Evolutionary conservation across 441 rosid species (phyloP).

Genomic region (Adansonia rubrostipa): DNA sequence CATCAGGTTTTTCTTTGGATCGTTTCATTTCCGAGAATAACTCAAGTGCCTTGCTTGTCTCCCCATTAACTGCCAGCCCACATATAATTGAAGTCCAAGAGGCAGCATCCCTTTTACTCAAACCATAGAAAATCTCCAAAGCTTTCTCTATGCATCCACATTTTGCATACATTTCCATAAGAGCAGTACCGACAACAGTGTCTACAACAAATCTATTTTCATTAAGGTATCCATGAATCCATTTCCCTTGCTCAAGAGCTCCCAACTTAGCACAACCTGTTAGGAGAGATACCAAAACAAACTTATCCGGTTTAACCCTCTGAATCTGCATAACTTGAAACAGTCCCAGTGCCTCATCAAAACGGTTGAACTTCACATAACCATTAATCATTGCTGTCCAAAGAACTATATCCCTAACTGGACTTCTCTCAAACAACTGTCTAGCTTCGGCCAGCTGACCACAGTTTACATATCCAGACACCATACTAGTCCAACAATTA

Average conservation of each 20-base stretch:
- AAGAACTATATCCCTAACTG: conserved; percentile 35
- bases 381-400: conserved; percentile 48
- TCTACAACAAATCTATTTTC: conserved; percentile 33
- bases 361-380: conserved; percentile 32
- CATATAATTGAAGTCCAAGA: conserved; percentile 43
- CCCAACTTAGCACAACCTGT: conserved; percentile 41
- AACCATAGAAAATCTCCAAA: conserved; percentile 29
- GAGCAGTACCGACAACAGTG: conserved; percentile 36
- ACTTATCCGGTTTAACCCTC: conserved; percentile 34
- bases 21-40: conserved; percentile 36
- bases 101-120: conserved; percentile 36
- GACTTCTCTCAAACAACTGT: conserved; percentile 37
- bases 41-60: conserved; percentile 33
- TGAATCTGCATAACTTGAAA: conserved; percentile 36
- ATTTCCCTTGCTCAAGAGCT: conserved; percentile 37
- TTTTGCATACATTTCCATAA: conserved; percentile 43
- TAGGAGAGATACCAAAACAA: conserved; percentile 40
- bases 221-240: conserved; percentile 37
- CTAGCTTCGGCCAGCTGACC: conserved; percentile 36
- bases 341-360: conserved; percentile 38
- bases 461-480: conserved; percentile 32
- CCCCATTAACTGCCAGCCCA: conserved; percentile 41
- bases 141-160: conserved; percentile 40
- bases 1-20: conserved; percentile 35
- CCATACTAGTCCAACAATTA: conserved; percentile 38